Conservation (phyloP, 1,284 basidiomycete genomes). For the Exobasidium cylindrosporum region DNA sequence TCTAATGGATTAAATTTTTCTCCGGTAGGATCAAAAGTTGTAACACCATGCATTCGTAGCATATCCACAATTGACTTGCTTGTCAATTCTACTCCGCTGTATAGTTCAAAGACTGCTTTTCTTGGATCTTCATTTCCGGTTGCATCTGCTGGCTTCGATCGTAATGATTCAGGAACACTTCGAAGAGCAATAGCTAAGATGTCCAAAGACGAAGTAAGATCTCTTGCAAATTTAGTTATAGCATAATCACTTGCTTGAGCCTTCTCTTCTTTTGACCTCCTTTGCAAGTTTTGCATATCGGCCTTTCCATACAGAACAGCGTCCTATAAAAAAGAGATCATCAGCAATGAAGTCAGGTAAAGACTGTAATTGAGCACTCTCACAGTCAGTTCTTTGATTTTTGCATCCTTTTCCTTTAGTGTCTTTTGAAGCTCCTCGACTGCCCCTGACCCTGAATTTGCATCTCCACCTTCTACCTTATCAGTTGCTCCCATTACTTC, state of each 20-base stretch:
- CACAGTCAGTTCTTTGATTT: slow-evolving; percentile 49
- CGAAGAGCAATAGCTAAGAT: slow-evolving; percentile 80
- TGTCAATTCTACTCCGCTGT: slow-evolving; percentile 86
- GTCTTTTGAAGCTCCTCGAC: slow-evolving; percentile 30
- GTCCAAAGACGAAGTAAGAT: slow-evolving; percentile 88
- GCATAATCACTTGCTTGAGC: slow-evolving; percentile 88
- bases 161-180: slow-evolving; percentile 66
- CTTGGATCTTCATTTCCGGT: slow-evolving; percentile 34
- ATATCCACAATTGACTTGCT: slow-evolving; percentile 84
- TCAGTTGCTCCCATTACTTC: slow-evolving; percentile 40
- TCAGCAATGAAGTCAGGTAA: background rate
- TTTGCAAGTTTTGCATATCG: slow-evolving; percentile 90
- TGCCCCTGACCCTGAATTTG: slow-evolving; percentile 11
- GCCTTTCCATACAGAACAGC: slow-evolving; percentile 60
- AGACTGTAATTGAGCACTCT: slow-evolving; percentile 3
- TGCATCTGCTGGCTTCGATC: slow-evolving; percentile 55
- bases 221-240: slow-evolving; percentile 81
- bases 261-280: slow-evolving; percentile 84
- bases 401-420: slow-evolving; percentile 52
- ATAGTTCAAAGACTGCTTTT: slow-evolving; percentile 52
- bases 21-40: slow-evolving; percentile 84
- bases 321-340: slow-evolving; percentile 32
- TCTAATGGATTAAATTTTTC: slow-evolving; percentile 89
- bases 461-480: slow-evolving; percentile 12
- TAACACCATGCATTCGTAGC: slow-evolving; percentile 85